Evolutionary conservation across 129 eudicot genomes (phyloP), one percentile per base, ranked within the genome.

Genomic region (Rutidosis leptorrhynchoides): DNA sequence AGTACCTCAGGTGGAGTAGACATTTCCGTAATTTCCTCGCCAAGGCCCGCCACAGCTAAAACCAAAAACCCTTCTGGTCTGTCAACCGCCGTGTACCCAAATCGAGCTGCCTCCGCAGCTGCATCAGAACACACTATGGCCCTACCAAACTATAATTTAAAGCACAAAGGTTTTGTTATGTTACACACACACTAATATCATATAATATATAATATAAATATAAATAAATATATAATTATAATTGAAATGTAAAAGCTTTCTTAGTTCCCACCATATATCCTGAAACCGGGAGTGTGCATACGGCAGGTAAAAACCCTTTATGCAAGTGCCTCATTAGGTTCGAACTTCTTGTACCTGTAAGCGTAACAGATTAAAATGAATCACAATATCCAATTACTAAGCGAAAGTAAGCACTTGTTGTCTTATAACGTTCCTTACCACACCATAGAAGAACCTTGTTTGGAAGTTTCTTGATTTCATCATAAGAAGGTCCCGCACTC

Each of bases 51-150:
- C 16, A 89, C 94, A 1, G 94, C 97, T 73, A 94, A 64, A 45
- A 94, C 83, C 57, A 94, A 40, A 78, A 94, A 87, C 0, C 97
- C 97, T n/a, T 94, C 99, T 3, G 95, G 95, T 72, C 90, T 59
- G 28, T 86, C 95, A 0, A 79, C 88, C 0, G 95, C 94, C 3
- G 97, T 94, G 69, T 84, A 94, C 22, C 97, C 97, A 32, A 78
- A 94, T 51, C 83, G 84, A 26, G 97, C 94, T 1, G 95, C 97
- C 70, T 86, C 97, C 46, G 97, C 99, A 42, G 97, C 89, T 10
- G 97, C 85, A 79, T 94, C 99, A 2, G 97, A 84, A 73, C 99
- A 94, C 3, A 89, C 95, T 1, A 94, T 89, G 0, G 94, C 96
- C 83, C 61, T 89, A 19, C 99, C 99, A 59, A 94, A 89, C 99